These are phyloP conservation scores for Prunella vulgaris DNA, from an alignment of 257 asterid genomes.

Conservation along the genomic window DNA sequence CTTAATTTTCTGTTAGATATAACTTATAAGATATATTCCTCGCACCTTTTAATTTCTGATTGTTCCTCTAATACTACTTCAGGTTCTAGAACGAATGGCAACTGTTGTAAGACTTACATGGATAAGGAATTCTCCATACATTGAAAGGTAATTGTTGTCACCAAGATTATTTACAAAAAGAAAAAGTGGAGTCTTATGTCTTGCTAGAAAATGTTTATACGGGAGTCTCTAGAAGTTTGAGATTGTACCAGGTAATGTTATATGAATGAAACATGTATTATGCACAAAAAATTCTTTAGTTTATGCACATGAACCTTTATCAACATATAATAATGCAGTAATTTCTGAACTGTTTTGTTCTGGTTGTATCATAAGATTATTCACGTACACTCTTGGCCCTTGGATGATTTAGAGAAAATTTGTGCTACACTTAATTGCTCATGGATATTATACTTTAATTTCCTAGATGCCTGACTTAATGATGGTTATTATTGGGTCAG, in stretches of 20 bases:
- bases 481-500: slow-evolving; percentile 36
- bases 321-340: neutral
- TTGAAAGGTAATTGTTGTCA: slow-evolving; percentile 50
- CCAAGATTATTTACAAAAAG: neutral
- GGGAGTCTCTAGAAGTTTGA: no score
- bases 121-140: slow-evolving; percentile 71
- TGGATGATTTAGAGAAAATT: neutral
- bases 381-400: neutral
- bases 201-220: no score
- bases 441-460: neutral
- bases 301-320: no score
- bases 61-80: slow-evolving; percentile 24
- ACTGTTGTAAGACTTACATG: slow-evolving; percentile 68
- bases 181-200: neutral
- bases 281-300: no score
- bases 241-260: no score
- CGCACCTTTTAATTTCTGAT: neutral
- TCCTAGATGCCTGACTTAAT: neutral
- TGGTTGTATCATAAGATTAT: neutral
- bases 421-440: neutral
- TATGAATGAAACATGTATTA: no score
- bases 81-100: slow-evolving; percentile 71
- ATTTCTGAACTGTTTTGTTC: neutral
- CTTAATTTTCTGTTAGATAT: slow-evolving; percentile 4
- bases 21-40: neutral